phyloP scores from a whole-genome alignment of 352 stramenopile genomes.

The Pythium utonaiense region DNA sequence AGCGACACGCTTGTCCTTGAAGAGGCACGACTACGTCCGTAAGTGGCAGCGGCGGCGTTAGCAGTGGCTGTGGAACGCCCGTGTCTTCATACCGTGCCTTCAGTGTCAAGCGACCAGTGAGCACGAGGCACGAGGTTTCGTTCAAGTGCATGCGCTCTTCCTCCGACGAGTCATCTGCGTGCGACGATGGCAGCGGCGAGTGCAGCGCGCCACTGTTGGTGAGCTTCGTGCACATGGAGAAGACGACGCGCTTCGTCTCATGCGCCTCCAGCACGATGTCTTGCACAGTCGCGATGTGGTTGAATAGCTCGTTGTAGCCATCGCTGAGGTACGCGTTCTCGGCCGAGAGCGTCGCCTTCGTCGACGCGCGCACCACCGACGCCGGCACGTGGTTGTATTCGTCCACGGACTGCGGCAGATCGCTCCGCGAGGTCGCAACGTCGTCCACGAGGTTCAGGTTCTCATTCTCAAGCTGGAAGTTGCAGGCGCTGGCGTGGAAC shows the following conservation, averaged over 20 bases:
- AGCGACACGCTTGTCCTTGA: conserved; percentile 81
- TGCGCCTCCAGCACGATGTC: conserved; percentile 59
- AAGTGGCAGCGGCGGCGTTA: conserved; percentile 27
- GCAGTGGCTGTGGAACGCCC: conserved; percentile 16
- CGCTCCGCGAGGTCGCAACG: not conserved
- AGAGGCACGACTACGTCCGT: conserved; percentile 73
- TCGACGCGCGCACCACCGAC: conserved; percentile 65
- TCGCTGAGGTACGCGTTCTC: conserved; percentile 84
- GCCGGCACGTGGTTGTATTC: conserved; percentile 78
- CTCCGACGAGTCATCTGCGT: conserved; percentile 66
- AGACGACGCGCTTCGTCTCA: conserved; percentile 67
- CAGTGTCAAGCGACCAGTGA: conserved; percentile 62
- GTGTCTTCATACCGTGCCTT: conserved; percentile 29
- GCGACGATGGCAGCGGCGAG: conserved; percentile 17
- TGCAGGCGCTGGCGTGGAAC: conserved; percentile 68
- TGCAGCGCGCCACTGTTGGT: conserved; percentile 25
- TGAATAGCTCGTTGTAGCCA: conserved; percentile 89
- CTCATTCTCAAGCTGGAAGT: conserved; percentile 89
- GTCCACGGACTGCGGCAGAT: conserved; percentile 24
- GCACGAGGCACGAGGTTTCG: conserved; percentile 77
- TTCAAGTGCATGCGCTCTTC: conserved; percentile 81
- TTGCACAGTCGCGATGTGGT: conserved; percentile 72
- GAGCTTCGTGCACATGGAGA: conserved; percentile 72
- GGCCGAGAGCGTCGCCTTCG: conserved; percentile 57
- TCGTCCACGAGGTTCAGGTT: conserved; percentile 65